Evolutionary conservation across 441 rosid genomes (phyloP).

Genomic region (Erodium texanum): DNA sequence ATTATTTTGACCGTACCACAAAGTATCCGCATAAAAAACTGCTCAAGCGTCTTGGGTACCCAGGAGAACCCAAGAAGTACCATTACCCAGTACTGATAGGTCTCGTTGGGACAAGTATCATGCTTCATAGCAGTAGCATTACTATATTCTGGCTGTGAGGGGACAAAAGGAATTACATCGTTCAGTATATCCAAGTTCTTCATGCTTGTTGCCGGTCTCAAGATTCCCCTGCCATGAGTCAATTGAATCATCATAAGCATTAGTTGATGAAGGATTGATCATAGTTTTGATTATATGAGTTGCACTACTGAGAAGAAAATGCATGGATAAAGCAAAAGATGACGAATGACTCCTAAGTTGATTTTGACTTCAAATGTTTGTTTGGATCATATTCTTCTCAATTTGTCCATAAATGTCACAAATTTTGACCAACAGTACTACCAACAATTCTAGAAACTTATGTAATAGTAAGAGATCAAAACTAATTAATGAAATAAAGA

Average conservation of each 20-base stretch:
- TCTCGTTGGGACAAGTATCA: background rate
- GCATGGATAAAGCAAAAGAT: background rate
- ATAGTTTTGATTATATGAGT: background rate
- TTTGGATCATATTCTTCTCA: background rate
- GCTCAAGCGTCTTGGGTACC: background rate
- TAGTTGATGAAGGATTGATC: background rate
- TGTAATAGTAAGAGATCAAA: background rate
- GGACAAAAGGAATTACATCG: conserved; percentile 39
- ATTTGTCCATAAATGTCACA: background rate
- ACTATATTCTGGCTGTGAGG: conserved; percentile 13
- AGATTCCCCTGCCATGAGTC: conserved; percentile 58
- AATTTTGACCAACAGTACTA: background rate
- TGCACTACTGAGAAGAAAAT: background rate
- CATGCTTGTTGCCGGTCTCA: conserved; percentile 69
- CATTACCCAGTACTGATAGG: background rate
- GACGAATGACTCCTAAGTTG: background rate
- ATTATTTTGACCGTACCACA: background rate
- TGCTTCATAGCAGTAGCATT: conserved; percentile 1
- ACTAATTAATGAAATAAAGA: background rate
- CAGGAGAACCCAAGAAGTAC: background rate
- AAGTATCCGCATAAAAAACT: background rate
- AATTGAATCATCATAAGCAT: conserved; percentile 11
- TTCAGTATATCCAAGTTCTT: conserved; percentile 48
- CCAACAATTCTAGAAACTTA: background rate
- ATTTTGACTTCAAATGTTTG: background rate